A percentile compares a stretch with the other conserved stretches of the same genome.
Conservation (phyloP, 805 yeast genomes). For the Barnettozyma salicaria region DNA sequence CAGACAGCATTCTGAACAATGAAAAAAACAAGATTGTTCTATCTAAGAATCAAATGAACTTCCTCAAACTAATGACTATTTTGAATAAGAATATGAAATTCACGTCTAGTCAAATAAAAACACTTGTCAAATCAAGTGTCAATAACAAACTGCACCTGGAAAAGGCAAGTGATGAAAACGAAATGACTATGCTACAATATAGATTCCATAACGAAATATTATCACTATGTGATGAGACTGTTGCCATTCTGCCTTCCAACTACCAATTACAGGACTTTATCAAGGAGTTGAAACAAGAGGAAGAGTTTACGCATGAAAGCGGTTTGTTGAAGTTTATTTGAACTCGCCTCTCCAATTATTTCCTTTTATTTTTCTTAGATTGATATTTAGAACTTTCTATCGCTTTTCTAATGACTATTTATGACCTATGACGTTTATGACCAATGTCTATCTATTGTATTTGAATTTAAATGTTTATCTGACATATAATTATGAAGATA, state of each 20-base stretch:
- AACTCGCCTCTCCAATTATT: not conserved
- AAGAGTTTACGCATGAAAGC: conserved; percentile 2
- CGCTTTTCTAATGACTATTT: too few species aligned
- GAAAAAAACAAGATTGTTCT: not conserved
- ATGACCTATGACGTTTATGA: too few species aligned
- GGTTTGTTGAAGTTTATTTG: conserved; percentile 5
- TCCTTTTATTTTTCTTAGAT: not conserved
- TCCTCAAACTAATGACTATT: conserved; percentile 2
- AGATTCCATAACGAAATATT: conserved; percentile 10
- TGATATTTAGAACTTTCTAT: too few species aligned
- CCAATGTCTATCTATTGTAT: too few species aligned
- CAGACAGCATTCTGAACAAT: not conserved
- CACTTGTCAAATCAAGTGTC: conserved; percentile 6
- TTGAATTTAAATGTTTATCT: too few species aligned
- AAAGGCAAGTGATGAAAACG: not conserved
- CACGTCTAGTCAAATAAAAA: too few species aligned
- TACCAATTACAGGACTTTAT: not conserved
- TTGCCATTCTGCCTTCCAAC: not conserved
- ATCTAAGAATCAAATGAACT: conserved; percentile 3
- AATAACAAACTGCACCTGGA: conserved; percentile 4
- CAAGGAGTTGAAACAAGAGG: conserved; percentile 1
- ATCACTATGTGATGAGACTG: not conserved
- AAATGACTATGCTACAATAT: conserved; percentile 3
- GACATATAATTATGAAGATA: too few species aligned
- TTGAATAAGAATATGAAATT: not conserved